Base-by-base conservation (phyloP, 2,329 filamentous ascomycete species). In the Fusarium tricinctum region DNA sequence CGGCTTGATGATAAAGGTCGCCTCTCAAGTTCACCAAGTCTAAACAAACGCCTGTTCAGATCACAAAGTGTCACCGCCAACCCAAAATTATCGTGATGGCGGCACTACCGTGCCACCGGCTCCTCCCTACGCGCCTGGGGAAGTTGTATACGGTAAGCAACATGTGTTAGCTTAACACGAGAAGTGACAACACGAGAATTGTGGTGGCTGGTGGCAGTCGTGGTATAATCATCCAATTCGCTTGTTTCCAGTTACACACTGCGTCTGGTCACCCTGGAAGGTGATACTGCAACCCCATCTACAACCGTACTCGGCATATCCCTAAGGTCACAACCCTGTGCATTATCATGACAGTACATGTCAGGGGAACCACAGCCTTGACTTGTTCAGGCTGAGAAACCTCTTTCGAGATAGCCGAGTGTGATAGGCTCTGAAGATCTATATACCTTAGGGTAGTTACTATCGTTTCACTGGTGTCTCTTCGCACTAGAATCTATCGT, bases 111-210 rank as follows among this genome's bases (percentile, higher is more conserved):
- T 38, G 5, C 17, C 35, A 38, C 35, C 35, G 10, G 35, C n/a
- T n/a, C 35, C 17, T n/a, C 35, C 17, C 6, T 19, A 9, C 35
- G 17, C 33, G 8, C 15, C 14, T 17, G 33, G 15, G 17, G 8
- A 35, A 38, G n/a, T 19, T 17, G 35, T 14, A 17, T 17, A 46
- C 47, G 49, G 44, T 15, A 38, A 44, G 40, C 38, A 44, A 46
- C 12, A 28, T 13, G 17, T 32, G 26, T 20, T 44, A 26, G 51
- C 28, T 33, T 46, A 38, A 38, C 22, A 61, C 46, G 17, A 42
- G 47, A 54, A 50, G 43, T 69, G 65, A 53, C 61, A 54, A 47
- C 42, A 51, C 42, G 35, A 49, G 55, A 50, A 59, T 48, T 61
- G 35, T 26, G 48, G 47, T 50, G 32, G 23, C 45, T 39, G 46